Evolutionary conservation across 2,329 filamentous ascomycete species (phyloP), one percentile per base, ranked within the genome.

Genomic region (Chaetothyriales sp.): DNA sequence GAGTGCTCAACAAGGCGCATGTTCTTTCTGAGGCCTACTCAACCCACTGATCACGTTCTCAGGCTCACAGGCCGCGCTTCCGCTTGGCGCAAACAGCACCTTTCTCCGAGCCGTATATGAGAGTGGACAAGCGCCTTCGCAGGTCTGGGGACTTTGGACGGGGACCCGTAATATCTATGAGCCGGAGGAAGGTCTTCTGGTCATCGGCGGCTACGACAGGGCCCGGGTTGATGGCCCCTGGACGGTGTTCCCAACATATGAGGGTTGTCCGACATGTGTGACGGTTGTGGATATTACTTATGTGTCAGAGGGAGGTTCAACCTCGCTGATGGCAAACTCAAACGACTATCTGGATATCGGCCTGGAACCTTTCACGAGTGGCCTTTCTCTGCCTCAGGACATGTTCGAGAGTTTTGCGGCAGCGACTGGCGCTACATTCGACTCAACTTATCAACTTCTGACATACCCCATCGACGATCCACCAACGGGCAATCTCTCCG

Each of bases 191-290:
- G 57, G 57, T 10, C 50, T 54, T 7, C 42, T 59, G 2, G 52
- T 59, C 25, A 46, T 59, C n/a, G 57, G 57, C 15, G 57, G 57
- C 39, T 59, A 58, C 46, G 55, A 57, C 47, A 57, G 48, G 18
- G 49, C 52, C 18, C 48, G 56, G 26, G 47, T 57, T 49, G 51
- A 54, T 10, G 55, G 55, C 32, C 50, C 53, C 2, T 44, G 56
- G 45, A 54, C 49, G 3, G 51, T 47, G 7, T 55, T 56, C 43
- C 42, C 51, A n/a, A 51, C 53, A 18, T 47, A 46, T 39, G 28
- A 49, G 8, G 28, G 53, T 3, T 58, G 56, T 28, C 51, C 55
- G 42, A 53, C 53, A 26, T 58, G 56, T 46, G 49, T 54, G 20
- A 28, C 51, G 18, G 46, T 59, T 43, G 54, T 53, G n/a, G 48